Conservation (phyloP, 1,139 yeast species). For the Taphrina populina region DNA sequence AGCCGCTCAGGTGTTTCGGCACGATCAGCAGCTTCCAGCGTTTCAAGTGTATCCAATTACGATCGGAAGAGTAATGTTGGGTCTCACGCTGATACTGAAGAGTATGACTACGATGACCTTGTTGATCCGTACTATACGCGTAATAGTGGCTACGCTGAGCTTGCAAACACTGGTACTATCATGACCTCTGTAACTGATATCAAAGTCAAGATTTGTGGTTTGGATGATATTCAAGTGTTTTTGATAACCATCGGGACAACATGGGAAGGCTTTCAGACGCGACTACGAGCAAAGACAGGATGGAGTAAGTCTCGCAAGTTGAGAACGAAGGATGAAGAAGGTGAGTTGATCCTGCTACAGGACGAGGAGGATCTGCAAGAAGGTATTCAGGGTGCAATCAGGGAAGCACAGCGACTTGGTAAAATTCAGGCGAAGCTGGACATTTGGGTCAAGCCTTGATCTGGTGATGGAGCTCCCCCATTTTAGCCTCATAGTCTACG, state of each 20-base stretch:
- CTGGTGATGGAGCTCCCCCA: background rate
- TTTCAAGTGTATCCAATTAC: no score
- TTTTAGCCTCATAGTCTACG: background rate
- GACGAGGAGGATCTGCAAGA: conserved; percentile 35
- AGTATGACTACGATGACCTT: no score
- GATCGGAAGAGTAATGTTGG: no score
- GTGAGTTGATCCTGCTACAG: conserved; percentile 32
- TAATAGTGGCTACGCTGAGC: no score
- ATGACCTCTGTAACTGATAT: no score
- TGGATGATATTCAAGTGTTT: conserved; percentile 31
- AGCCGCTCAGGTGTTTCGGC: background rate
- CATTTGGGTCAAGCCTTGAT: background rate
- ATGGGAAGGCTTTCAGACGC: conserved; percentile 3
- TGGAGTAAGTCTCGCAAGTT: conserved; percentile 13
- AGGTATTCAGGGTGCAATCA: conserved; percentile 1
- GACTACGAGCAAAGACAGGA: conserved; percentile 27
- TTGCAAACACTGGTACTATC: no score
- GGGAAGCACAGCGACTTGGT: background rate
- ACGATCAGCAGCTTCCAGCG: no score
- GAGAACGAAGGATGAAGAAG: conserved; percentile 33
- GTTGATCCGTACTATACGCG: no score
- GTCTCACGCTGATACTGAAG: no score
- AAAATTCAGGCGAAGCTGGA: conserved; percentile 3
- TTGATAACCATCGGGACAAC: conserved; percentile 6
- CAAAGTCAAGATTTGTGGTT: conserved; percentile 31